A percentile compares a stretch with the other conserved stretches of the same genome.
Conservation (phyloP, 2,329 filamentous ascomycete species). For the Xylariaceae sp. region DNA sequence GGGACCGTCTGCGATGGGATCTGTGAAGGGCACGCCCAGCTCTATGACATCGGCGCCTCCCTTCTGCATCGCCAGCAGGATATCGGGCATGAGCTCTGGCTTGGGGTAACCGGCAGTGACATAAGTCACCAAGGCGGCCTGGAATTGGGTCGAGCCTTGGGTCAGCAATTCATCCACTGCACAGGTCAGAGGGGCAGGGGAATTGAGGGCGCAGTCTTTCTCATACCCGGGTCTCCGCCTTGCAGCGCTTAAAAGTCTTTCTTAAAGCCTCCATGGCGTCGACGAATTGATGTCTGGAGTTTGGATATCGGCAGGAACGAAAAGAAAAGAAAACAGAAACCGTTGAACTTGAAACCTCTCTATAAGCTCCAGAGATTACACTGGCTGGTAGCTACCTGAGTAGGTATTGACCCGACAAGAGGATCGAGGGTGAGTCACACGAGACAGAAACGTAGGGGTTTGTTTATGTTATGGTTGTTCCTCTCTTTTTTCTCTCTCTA, state of each 20-base stretch:
- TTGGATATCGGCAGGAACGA: neutral
- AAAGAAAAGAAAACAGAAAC: neutral
- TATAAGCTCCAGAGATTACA: neutral
- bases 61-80: slow-evolving; percentile 84
- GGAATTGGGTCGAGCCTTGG: slow-evolving; percentile 17
- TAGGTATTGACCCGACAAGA: too few species aligned
- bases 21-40: slow-evolving; percentile 92
- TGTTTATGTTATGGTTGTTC: neutral
- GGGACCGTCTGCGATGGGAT: slow-evolving; percentile 95
- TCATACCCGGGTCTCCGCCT: slow-evolving; percentile 51
- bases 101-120: slow-evolving; percentile 91
- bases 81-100: slow-evolving; percentile 72
- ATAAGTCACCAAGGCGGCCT: slow-evolving; percentile 89
- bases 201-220: too few species aligned
- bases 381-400: neutral
- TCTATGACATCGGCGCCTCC: slow-evolving; percentile 94
- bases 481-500: neutral
- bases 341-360: neutral
- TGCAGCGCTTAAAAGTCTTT: slow-evolving; percentile 55
- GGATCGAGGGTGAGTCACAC: neutral
- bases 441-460: neutral
- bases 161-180: neutral
- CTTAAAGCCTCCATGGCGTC: slow-evolving; percentile 51
- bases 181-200: too few species aligned
- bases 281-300: slow-evolving; percentile 1